Conservation (phyloP, 148 eudicot genomes). For the Rhododendron ferrugineum region DNA sequence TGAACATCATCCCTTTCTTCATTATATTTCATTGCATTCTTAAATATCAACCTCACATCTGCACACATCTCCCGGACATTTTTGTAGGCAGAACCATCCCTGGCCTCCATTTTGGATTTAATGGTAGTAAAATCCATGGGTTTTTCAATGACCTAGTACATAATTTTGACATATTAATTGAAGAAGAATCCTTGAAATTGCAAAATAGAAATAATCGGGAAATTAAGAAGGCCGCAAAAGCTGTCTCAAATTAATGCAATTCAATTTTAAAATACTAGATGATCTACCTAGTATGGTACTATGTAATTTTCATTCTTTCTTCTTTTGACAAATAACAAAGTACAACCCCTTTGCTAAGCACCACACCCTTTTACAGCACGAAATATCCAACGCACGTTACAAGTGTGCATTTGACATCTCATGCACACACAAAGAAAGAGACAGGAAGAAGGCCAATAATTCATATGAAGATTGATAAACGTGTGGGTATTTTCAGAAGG, state of each 20-base stretch:
- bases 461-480: neutral
- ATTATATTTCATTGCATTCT: slow-evolving; percentile 88
- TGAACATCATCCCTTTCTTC: slow-evolving; percentile 70
- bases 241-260: neutral
- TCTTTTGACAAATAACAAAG: neutral
- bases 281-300: neutral
- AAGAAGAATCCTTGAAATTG: neutral
- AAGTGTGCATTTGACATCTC: neutral
- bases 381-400: neutral
- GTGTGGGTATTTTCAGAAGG: neutral
- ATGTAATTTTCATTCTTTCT: neutral
- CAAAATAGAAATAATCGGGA: neutral
- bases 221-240: neutral
- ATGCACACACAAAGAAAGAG: neutral
- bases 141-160: slow-evolving; percentile 62
- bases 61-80: slow-evolving; percentile 76
- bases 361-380: neutral
- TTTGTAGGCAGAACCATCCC: slow-evolving; percentile 62
- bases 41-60: slow-evolving; percentile 73
- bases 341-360: neutral
- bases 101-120: slow-evolving; percentile 70
- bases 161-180: neutral
- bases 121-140: slow-evolving; percentile 88
- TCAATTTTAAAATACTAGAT: neutral
- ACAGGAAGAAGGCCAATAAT: neutral